A percentile compares a stretch with the other conserved stretches of the same genome.
phyloP scores from a whole-genome alignment of 495 filamentous ascomycete genomes.

The Lepidopterella palustris region DNA sequence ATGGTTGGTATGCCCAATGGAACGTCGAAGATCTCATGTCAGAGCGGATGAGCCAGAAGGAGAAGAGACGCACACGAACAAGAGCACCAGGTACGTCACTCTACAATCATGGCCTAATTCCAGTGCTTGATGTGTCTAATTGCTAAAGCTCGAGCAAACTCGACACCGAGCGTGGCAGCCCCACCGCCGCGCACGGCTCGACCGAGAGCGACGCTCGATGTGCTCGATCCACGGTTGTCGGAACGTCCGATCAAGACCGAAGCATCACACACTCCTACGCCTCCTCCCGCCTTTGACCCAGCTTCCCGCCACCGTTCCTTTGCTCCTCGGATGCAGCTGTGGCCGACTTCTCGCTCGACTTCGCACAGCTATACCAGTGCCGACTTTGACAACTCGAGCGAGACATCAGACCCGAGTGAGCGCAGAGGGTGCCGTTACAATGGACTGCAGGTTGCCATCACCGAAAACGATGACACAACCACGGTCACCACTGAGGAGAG shows the following conservation, averaged over 20 bases:
- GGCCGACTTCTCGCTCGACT: slow-evolving; percentile 20
- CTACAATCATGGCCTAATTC: not conserved
- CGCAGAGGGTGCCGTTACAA: slow-evolving; percentile 14
- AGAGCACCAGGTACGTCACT: slow-evolving; percentile 22
- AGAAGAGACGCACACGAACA: slow-evolving; percentile 45
- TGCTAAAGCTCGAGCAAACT: slow-evolving; percentile 5
- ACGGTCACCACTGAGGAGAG: slow-evolving; percentile 16
- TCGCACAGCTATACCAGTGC: slow-evolving; percentile 24
- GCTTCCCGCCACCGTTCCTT: slow-evolving; percentile 30
- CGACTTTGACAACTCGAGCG: slow-evolving; percentile 25
- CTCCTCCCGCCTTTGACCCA: slow-evolving; percentile 16
- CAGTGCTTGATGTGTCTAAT: slow-evolving; percentile 1
- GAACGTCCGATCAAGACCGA: slow-evolving; percentile 29
- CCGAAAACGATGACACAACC: slow-evolving; percentile 23
- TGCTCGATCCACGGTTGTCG: slow-evolving; percentile 27
- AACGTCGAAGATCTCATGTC: slow-evolving; percentile 60
- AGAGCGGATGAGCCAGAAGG: slow-evolving; percentile 64
- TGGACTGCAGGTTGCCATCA: slow-evolving; percentile 14
- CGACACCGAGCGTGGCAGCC: slow-evolving; percentile 15
- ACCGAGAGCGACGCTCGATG: slow-evolving; percentile 10
- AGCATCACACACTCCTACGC: slow-evolving; percentile 13
- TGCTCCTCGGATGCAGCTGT: slow-evolving; percentile 36
- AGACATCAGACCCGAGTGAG: slow-evolving; percentile 24
- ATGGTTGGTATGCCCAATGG: slow-evolving; percentile 62
- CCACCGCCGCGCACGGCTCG: slow-evolving; percentile 14